These are phyloP conservation scores for Pinus albicaulis DNA, from an alignment of 75 land plant genomes.

Conservation along the genomic window DNA sequence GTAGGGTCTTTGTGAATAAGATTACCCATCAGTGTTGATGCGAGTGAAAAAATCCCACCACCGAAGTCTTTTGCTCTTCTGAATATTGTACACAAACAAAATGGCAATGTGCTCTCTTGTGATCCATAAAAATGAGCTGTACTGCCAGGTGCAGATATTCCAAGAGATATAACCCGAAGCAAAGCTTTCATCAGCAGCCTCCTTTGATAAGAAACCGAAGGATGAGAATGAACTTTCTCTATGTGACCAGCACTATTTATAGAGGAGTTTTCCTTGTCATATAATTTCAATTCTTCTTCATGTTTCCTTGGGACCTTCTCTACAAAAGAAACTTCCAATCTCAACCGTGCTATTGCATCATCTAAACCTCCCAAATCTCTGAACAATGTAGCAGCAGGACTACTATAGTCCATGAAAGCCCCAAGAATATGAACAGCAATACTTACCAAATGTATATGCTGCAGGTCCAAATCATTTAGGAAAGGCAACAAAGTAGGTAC, in stretches of 20 bases:
- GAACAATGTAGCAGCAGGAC: slow-evolving; percentile 34
- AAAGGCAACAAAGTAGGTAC: slow-evolving; percentile 16
- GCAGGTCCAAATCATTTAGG: slow-evolving; percentile 11
- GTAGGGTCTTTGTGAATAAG: slow-evolving; percentile 91
- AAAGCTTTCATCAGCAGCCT: slow-evolving; percentile 13
- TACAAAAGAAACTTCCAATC: slow-evolving; percentile 28
- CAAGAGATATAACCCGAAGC: slow-evolving; percentile 21
- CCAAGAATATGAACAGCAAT: slow-evolving; percentile 18
- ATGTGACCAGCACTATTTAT: slow-evolving; percentile 15
- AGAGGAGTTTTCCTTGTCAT: slow-evolving; percentile 25
- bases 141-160: slow-evolving; percentile 26
- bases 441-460: slow-evolving; percentile 11
- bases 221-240: background rate
- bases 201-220: slow-evolving; percentile 8
- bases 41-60: slow-evolving; percentile 25
- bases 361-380: slow-evolving; percentile 48
- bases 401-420: slow-evolving; percentile 22
- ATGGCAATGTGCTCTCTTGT: slow-evolving; percentile 15
- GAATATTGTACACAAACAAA: slow-evolving; percentile 21
- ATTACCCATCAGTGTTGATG: slow-evolving; percentile 26
- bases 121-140: slow-evolving; percentile 14
- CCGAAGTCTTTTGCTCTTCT: slow-evolving; percentile 19
- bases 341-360: slow-evolving; percentile 35
- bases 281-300: slow-evolving; percentile 12
- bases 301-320: slow-evolving; percentile 14